Evolutionary conservation across 306 rosid species (phyloP).

Genomic region (Mimosa pudica): DNA sequence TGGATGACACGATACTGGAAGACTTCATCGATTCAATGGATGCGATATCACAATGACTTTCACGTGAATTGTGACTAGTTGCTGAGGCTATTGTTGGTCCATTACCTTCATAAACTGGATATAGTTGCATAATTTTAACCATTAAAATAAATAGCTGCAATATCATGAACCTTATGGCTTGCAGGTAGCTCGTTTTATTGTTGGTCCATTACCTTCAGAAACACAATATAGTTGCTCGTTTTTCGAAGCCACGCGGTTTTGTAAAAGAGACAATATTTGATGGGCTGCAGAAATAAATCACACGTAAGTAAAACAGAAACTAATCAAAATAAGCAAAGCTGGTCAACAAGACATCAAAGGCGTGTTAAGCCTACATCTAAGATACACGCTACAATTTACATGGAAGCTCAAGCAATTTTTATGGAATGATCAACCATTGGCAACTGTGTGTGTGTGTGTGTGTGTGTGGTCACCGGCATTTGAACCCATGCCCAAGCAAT

Average conservation of each 20-base stretch:
- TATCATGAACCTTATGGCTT: constrained; percentile 32
- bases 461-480: neutral
- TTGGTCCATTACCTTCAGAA: neutral
- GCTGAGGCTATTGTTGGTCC: constrained; percentile 17
- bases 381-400: neutral
- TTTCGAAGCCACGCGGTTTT: constrained; percentile 47
- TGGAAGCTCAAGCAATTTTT: neutral
- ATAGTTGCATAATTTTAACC: constrained; percentile 20
- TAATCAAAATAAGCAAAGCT: constrained; percentile 26
- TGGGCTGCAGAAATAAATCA: constrained; percentile 56
- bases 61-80: constrained; percentile 28
- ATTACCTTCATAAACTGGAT: constrained; percentile 44
- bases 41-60: constrained; percentile 30
- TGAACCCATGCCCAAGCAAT: neutral
- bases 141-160: neutral
- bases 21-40: constrained; percentile 32
- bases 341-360: constrained; percentile 9
- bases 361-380: constrained; percentile 11
- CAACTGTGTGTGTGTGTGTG: neutral
- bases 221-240: no score
- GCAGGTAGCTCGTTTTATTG: constrained; percentile 26
- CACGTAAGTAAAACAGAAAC: constrained; percentile 15
- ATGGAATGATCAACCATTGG: constrained; percentile 8
- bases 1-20: constrained; percentile 31
- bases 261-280: constrained; percentile 77